These are phyloP conservation scores for Achlya hypogyna DNA, from an alignment of 352 stramenopile genomes.

Conservation along the genomic window DNA sequence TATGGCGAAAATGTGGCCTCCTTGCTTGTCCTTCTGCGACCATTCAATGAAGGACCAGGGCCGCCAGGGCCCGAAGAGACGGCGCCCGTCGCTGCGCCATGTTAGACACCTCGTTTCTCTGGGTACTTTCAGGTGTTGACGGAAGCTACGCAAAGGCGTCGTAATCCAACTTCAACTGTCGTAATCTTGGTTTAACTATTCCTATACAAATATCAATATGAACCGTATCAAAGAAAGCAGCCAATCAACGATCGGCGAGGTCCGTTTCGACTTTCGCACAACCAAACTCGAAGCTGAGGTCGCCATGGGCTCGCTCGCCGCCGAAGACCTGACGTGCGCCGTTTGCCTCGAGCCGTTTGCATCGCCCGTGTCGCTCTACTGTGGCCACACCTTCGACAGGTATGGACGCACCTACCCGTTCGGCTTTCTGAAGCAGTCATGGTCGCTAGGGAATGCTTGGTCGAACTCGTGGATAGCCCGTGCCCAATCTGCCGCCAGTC, in stretches of 20 bases:
- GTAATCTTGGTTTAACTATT: background rate
- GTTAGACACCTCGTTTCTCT: background rate
- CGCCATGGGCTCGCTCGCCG: background rate
- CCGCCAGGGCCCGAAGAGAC: too few relatives aligned
- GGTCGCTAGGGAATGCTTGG: slow-evolving; percentile 10
- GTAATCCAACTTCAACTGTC: background rate
- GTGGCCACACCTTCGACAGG: slow-evolving; percentile 15
- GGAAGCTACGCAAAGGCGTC: background rate
- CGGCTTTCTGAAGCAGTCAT: background rate
- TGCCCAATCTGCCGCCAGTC: slow-evolving; percentile 16
- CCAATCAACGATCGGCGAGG: background rate
- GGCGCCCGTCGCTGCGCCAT: too few relatives aligned
- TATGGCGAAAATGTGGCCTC: too few relatives aligned
- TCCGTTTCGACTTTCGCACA: background rate
- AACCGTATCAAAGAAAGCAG: background rate
- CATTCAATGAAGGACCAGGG: too few relatives aligned
- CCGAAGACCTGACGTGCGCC: slow-evolving; percentile 13
- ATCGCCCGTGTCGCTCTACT: slow-evolving; percentile 17
- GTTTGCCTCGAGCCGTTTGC: slow-evolving; percentile 17
- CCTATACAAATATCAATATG: background rate
- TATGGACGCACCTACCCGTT: slow-evolving; percentile 3
- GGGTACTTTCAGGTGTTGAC: background rate
- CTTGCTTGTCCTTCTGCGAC: too few relatives aligned
- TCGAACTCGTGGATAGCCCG: background rate
- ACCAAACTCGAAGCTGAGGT: background rate